phyloP scores from a whole-genome alignment of 2,329 filamentous ascomycete species.

The Botryotinia calthae region DNA sequence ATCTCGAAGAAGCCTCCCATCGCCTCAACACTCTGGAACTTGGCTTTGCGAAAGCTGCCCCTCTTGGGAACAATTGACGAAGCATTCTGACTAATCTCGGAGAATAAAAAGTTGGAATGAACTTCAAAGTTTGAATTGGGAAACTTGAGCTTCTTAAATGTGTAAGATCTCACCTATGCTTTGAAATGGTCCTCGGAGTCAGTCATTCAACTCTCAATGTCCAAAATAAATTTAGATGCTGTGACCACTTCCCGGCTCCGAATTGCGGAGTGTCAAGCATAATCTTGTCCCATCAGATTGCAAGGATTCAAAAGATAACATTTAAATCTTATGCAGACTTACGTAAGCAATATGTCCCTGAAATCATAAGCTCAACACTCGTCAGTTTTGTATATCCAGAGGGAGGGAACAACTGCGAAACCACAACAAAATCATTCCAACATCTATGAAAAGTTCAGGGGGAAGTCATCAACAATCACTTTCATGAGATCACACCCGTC shows the following conservation, averaged over 20 bases:
- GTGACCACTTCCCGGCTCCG: slow-evolving; percentile 12
- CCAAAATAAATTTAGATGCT: slow-evolving; percentile 8
- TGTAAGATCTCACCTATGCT: slow-evolving; percentile 6
- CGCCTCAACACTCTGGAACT: slow-evolving; percentile 39
- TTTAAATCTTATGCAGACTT: neutral
- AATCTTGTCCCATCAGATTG: neutral
- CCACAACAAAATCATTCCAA: neutral
- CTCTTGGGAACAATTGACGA: slow-evolving; percentile 46
- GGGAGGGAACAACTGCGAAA: neutral
- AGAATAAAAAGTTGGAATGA: neutral
- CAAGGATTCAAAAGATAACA: slow-evolving; percentile 4
- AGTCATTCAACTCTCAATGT: neutral
- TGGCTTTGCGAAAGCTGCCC: slow-evolving; percentile 40
- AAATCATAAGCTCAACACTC: slow-evolving; percentile 6
- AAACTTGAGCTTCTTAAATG: neutral
- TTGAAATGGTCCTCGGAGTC: neutral
- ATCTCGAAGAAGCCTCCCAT: slow-evolving; percentile 39
- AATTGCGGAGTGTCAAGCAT: slow-evolving; percentile 10
- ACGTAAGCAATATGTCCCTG: neutral
- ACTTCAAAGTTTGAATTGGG: neutral
- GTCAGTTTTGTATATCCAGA: neutral
- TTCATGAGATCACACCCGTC: neutral
- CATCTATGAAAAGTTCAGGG: neutral
- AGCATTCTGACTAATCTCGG: slow-evolving; percentile 43
- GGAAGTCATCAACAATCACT: neutral